Conservation (phyloP, 495 filamentous ascomycete species). For the Mycothermus thermophilus region DNA sequence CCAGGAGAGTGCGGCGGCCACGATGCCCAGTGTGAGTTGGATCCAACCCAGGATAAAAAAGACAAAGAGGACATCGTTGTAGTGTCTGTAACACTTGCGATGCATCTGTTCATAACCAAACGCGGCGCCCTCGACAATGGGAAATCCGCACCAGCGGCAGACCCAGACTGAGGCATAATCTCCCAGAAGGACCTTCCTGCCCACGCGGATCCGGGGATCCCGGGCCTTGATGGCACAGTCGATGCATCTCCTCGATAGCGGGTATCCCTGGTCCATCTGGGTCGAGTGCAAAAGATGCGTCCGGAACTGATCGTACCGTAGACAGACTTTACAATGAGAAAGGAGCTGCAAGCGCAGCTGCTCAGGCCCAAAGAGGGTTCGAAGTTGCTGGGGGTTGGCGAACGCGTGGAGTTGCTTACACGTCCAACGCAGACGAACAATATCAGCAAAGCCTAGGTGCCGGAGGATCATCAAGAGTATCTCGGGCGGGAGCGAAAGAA, state of each 20-base stretch:
- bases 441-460: slow-evolving; percentile 15
- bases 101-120: slow-evolving; percentile 17
- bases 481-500: slow-evolving; percentile 19
- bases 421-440: slow-evolving; percentile 19
- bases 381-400: slow-evolving; percentile 10
- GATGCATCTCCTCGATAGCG: slow-evolving; percentile 14
- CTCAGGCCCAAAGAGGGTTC: slow-evolving; percentile 9
- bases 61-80: slow-evolving; percentile 11
- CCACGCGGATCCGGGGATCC: slow-evolving; percentile 12
- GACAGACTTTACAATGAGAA: slow-evolving; percentile 15
- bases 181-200: slow-evolving; percentile 12
- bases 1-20: slow-evolving; percentile 12
- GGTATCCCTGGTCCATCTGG: slow-evolving; percentile 10
- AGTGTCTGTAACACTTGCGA: slow-evolving; percentile 13
- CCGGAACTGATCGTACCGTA: slow-evolving; percentile 11
- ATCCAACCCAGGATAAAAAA: slow-evolving; percentile 17
- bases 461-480: slow-evolving; percentile 18
- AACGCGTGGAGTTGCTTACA: slow-evolving; percentile 16
- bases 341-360: slow-evolving; percentile 10
- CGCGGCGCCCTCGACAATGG: slow-evolving; percentile 8
- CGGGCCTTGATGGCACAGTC: slow-evolving; percentile 11
- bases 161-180: slow-evolving; percentile 11
- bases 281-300: slow-evolving; percentile 8
- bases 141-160: slow-evolving; percentile 20
- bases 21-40: slow-evolving; percentile 16